Evolutionary conservation across 192 early-diverging fungal genomes (phyloP), one percentile per base, ranked within the genome.

Genomic region (Obelidium mucronatum): DNA sequence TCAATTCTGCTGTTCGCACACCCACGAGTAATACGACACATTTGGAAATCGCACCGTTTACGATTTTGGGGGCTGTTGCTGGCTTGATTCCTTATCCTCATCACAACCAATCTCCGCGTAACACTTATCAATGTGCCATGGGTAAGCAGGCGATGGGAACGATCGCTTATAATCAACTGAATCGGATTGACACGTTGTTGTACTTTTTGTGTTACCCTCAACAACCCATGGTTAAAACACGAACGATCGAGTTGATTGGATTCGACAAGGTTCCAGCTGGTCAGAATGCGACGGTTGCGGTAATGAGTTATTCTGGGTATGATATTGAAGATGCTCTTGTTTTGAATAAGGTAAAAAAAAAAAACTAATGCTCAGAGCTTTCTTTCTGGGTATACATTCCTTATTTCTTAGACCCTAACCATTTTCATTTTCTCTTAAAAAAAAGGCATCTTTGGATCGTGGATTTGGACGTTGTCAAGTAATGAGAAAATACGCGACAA

Each of bases 61-160:
- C 95, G 42, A 87, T 99, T 53, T 87, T 99, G 52, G 97, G 97
- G 53, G 95, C 95, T 24, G 96, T 98, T 19, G 97, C 97, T n/a
- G 96, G 96, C 4, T 81, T 99, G 52, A 97, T 99, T 90, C 97
- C 97, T 40, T 99, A 95, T 80, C 96, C 96, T 44, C 95, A 99
- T 82, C 97, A 99, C 85, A 99, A 99, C 83, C 97, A 99, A 84
- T 95, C 94, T 66, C 96, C 97, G 36, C 92, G 97, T 84, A 97
- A 97, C 86, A 97, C 96, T 4, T 98, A 97, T 81, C 97, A 98
- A 88, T 97, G 93, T 69, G 96, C 96, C 80, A 99, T 99, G 97
- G 95, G 95, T 74, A 99, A 99, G 80, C 97, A 99, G 85, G 96
- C 97, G 40, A 99, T 99, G 62, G 97, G 97, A 22, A 93, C 94